phyloP scores from a whole-genome alignment of 2,329 filamentous ascomycete genomes.

The Calonectria ilicicola region DNA sequence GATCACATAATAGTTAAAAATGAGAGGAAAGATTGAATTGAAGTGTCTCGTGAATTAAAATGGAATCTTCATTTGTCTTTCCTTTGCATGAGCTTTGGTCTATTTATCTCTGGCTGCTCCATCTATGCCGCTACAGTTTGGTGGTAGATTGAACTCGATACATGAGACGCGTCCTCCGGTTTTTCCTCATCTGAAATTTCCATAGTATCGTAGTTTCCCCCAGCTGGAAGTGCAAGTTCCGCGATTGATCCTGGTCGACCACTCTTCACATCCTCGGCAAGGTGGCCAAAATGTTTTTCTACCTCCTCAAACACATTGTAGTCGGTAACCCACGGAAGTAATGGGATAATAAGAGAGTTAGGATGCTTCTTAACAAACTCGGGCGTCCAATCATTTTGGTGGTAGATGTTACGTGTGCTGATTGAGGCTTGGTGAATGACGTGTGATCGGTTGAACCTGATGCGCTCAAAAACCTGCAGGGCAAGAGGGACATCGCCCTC shows the following conservation, averaged over 20 bases:
- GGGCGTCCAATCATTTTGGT: conserved; percentile 8
- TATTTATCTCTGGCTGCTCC: neutral
- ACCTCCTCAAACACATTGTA: conserved; percentile 7
- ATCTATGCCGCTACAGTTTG: neutral
- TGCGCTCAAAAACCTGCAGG: conserved; percentile 15
- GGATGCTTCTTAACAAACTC: conserved; percentile 18
- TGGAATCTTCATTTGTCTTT: neutral
- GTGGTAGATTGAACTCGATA: neutral
- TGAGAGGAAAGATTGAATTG: too few relatives aligned
- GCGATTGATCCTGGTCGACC: conserved; percentile 4
- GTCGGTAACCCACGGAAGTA: conserved; percentile 5
- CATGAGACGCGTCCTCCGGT: neutral
- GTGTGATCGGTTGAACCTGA: conserved; percentile 18
- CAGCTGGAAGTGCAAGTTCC: conserved; percentile 10
- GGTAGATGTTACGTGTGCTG: neutral
- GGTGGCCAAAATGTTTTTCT: conserved; percentile 9
- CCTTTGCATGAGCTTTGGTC: neutral
- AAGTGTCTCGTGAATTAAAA: too few relatives aligned
- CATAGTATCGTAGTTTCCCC: neutral
- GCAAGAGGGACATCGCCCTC: conserved; percentile 12
- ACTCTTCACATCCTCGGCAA: conserved; percentile 11
- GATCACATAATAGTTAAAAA: too few relatives aligned
- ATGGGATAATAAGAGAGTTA: neutral
- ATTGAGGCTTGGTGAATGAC: conserved; percentile 15
- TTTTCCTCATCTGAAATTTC: neutral